These are phyloP conservation scores for Exophiala aquamarina DNA, from an alignment of 2,329 filamentous ascomycete genomes.

Conservation along the genomic window DNA sequence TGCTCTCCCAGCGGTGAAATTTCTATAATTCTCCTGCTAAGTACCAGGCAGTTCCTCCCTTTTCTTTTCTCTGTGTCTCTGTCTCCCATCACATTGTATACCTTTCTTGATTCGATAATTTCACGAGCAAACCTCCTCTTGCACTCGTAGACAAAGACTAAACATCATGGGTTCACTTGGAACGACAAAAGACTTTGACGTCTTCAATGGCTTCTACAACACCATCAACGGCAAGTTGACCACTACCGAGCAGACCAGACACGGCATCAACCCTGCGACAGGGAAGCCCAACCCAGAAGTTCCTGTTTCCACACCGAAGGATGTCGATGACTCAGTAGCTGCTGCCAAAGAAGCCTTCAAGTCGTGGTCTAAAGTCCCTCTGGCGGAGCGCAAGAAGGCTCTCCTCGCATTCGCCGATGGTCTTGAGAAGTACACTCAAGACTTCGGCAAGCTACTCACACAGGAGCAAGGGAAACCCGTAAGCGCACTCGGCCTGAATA, in stretches of 20 bases:
- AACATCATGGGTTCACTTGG: conserved; percentile 10
- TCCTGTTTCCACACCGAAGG: conserved; percentile 48
- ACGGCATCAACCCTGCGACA: conserved; percentile 54
- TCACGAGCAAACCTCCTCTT: neutral
- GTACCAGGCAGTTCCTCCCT: too few species aligned
- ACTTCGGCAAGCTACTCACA: conserved; percentile 40
- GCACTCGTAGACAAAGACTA: neutral
- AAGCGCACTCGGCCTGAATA: neutral
- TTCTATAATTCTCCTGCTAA: too few species aligned
- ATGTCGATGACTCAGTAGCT: conserved; percentile 52
- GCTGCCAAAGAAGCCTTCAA: conserved; percentile 51
- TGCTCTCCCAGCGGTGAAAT: too few species aligned
- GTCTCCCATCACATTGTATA: neutral
- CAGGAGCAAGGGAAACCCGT: conserved; percentile 45
- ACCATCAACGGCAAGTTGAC: conserved; percentile 52
- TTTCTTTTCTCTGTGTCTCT: too few species aligned
- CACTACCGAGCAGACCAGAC: conserved; percentile 45
- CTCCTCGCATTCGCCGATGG: conserved; percentile 35
- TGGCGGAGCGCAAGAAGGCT: conserved; percentile 36
- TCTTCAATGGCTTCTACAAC: conserved; percentile 50
- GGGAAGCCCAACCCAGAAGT: conserved; percentile 51
- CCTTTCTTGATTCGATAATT: too few species aligned
- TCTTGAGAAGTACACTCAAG: conserved; percentile 36
- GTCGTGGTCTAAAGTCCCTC: conserved; percentile 45
- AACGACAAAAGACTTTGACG: conserved; percentile 9